Base-by-base conservation (phyloP, 192 early-diverging fungal species). In the Backusella parvicylindrica region DNA sequence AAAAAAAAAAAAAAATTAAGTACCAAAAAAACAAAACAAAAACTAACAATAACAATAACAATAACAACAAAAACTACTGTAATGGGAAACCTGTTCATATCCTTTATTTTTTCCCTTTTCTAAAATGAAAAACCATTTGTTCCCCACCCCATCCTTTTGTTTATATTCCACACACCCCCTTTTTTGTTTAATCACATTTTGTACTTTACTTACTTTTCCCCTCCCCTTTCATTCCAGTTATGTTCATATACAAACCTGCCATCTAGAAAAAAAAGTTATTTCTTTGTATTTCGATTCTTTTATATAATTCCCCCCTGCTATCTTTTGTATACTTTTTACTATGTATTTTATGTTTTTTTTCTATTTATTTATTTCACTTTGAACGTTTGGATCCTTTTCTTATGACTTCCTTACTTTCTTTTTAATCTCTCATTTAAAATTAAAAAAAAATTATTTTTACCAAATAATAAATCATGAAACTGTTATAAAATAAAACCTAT, bases 311-410 rank as follows among this genome's bases (percentile, higher is more conserved):
- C 30, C 26, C 21, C 56, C 28, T 64, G 63, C 31, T 12, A 64
- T 32, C 31, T 64, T 30, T 26, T 64, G 63, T 64, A 32, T 16
- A 47, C 43, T 12, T 32, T 9, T 63, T 64, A 64, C 23, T 64
- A 32, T 64, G 31, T 64, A 64, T 64, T 26, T 32, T 64, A 69
- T 69, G 35, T 69, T 31, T 7, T 66, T 33, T 31, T 66, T n/a
- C n/a, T 66, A 30, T 66, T 40, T 38, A 36, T 69, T 35, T 66
- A 33, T 66, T n/a, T n/a, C n/a, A n/a, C 16, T 66, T 33, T 66
- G 31, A 26, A 64, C 6, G 63, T 64, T 30, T 64, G 63, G 64
- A 33, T 66, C 33, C 64, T 66, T 64, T 63, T 28, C 3, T 66
- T 66, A 66, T 66, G 30, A 33, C 30, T 66, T 66, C 33, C 30